phyloP scores from a whole-genome alignment of 352 stramenopile species.

The Globisporangium heterothallicum region DNA sequence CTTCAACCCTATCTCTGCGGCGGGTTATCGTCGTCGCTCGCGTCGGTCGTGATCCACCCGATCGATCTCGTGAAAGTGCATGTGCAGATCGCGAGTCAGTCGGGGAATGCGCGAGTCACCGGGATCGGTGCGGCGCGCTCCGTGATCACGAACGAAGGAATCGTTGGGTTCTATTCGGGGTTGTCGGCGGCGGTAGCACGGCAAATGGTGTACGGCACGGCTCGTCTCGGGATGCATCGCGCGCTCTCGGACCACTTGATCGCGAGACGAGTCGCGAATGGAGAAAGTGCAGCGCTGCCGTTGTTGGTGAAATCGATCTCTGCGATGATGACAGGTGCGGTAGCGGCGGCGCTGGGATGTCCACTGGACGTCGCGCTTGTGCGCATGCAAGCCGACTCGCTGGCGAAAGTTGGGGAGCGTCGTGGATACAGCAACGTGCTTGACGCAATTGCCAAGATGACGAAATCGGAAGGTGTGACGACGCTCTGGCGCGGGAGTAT shows the following conservation, averaged over 20 bases:
- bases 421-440: conserved; percentile 99
- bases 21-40: conserved; percentile 61
- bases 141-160: conserved; percentile 69
- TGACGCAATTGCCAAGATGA: conserved; percentile 91
- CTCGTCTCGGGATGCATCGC: conserved; percentile 77
- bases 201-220: conserved; percentile 85
- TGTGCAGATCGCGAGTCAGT: conserved; percentile 80
- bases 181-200: conserved; percentile 71
- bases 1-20: conserved; percentile 76
- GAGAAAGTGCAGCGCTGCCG: conserved; percentile 58
- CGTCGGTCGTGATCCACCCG: conserved; percentile 77
- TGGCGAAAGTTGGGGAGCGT: conserved; percentile 84
- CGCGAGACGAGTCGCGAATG: conserved; percentile 50
- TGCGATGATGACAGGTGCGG: conserved; percentile 62
- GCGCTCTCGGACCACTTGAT: conserved; percentile 73
- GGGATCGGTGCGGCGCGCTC: conserved; percentile 63
- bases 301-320: conserved; percentile 63
- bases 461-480: conserved; percentile 74
- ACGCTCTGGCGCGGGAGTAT: conserved; percentile 89
- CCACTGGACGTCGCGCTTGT: conserved; percentile 99
- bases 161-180: conserved; percentile 76
- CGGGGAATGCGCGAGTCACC: conserved; percentile 54
- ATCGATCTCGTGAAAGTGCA: conserved; percentile 90
- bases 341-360: conserved; percentile 95
- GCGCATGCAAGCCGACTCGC: conserved; percentile 95